Percentiles rank a stretch among this genome's conserved stretches.
Conservation (phyloP, 352 stramenopile species). For the Globisporangium uncinulatum region DNA sequence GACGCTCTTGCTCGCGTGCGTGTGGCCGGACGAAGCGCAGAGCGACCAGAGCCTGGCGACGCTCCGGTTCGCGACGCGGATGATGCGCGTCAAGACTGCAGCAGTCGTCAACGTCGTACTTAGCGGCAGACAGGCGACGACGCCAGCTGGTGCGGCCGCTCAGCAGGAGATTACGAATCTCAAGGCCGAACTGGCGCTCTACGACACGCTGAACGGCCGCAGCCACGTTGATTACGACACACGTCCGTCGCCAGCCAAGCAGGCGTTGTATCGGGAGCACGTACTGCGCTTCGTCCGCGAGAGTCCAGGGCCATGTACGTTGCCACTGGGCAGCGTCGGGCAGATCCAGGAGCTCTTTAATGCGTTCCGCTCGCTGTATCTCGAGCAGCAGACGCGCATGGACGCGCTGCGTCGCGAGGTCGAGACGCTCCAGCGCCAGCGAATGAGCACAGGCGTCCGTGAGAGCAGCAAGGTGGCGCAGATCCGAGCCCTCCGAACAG, state of each 20-base stretch:
- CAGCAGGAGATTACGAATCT: slow-evolving; percentile 45
- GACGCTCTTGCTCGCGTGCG: slow-evolving; percentile 83
- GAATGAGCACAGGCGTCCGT: slow-evolving; percentile 4
- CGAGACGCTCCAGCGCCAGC: background rate
- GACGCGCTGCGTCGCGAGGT: background rate
- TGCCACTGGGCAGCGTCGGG: slow-evolving; percentile 35
- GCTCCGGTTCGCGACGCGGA: slow-evolving; percentile 89
- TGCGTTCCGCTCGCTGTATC: slow-evolving; percentile 33
- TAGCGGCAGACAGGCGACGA: slow-evolving; percentile 1
- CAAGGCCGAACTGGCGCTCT: slow-evolving; percentile 50
- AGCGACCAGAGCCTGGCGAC: slow-evolving; percentile 89
- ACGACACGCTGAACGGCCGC: slow-evolving; percentile 50
- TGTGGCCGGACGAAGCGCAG: slow-evolving; percentile 66
- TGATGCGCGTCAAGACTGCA: slow-evolving; percentile 81
- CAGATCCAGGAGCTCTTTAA: slow-evolving; percentile 42
- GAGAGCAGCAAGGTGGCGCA: slow-evolving; percentile 51
- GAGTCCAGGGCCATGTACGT: slow-evolving; percentile 5
- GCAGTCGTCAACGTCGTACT: slow-evolving; percentile 57
- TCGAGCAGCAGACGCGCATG: slow-evolving; percentile 19
- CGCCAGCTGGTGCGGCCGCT: slow-evolving; percentile 3
- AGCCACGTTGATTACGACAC: slow-evolving; percentile 27
- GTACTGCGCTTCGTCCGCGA: slow-evolving; percentile 34
- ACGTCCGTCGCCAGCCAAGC: slow-evolving; percentile 14
- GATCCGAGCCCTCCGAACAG: slow-evolving; percentile 31
- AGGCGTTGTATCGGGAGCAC: slow-evolving; percentile 18